A percentile compares a stretch with the other conserved stretches of the same genome.
phyloP scores from a whole-genome alignment of 2,329 filamentous ascomycete species.

The Dactylellina haptotyla region DNA sequence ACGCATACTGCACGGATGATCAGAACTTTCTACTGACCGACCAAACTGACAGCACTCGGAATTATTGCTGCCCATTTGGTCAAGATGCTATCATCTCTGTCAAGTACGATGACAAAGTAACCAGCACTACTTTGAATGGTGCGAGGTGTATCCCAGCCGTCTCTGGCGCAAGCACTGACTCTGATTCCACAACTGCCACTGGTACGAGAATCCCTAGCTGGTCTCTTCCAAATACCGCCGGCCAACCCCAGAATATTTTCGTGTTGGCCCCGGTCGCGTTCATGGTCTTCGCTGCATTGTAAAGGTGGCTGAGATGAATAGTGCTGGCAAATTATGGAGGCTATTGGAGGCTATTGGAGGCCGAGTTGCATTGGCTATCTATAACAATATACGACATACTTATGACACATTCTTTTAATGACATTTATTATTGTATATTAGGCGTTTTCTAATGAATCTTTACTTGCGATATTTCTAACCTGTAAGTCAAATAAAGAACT shows the following conservation, averaged over 20 bases:
- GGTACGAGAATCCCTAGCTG: neutral
- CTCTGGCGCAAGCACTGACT: neutral
- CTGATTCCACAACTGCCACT: conserved; percentile 11
- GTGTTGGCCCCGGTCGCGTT: conserved; percentile 27
- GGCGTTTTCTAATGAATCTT: no score
- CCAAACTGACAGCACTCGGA: conserved; percentile 58
- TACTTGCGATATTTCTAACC: no score
- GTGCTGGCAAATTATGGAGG: no score
- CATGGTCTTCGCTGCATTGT: conserved; percentile 31
- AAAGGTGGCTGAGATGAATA: no score
- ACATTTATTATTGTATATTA: no score
- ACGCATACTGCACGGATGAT: conserved; percentile 82
- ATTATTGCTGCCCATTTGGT: conserved; percentile 29
- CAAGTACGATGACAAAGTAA: conserved; percentile 12
- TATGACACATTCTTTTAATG: no score
- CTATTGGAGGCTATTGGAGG: no score
- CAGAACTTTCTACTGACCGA: conserved; percentile 93
- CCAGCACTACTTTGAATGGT: conserved; percentile 12
- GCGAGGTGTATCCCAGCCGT: conserved; percentile 32
- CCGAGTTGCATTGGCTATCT: no score
- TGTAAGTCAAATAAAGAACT: no score
- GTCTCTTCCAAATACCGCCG: conserved; percentile 23
- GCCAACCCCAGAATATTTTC: conserved; percentile 10
- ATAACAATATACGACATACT: no score
- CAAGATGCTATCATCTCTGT: conserved; percentile 18